A percentile compares a stretch with the other conserved stretches of the same genome.
Evolutionary conservation across 805 yeast species (phyloP).

Genomic region (Barnettozyma sucrosica): DNA sequence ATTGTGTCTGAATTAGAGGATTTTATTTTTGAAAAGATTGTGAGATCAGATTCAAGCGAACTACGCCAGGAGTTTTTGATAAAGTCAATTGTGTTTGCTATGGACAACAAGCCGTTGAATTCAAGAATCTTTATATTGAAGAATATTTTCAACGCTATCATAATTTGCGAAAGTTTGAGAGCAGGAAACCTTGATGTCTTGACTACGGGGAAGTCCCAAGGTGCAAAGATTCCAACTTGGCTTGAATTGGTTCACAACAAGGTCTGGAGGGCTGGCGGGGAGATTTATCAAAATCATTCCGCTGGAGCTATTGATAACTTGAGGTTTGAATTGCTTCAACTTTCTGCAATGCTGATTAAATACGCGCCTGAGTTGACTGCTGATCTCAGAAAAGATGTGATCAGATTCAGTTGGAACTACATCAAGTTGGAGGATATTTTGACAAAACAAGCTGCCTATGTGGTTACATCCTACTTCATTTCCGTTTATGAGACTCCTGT

Average conservation of each 20-base stretch:
- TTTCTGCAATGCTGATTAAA: conserved; percentile 71
- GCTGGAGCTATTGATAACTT: conserved; percentile 70
- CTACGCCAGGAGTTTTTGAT: conserved; percentile 46
- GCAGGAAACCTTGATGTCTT: conserved; percentile 43
- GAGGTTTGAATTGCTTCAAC: conserved; percentile 71
- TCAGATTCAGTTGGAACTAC: conserved; percentile 91
- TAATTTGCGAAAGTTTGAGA: conserved; percentile 54
- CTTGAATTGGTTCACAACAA: conserved; percentile 51
- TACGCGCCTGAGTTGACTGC: conserved; percentile 55
- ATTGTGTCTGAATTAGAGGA: conserved; percentile 46
- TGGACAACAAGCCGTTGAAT: conserved; percentile 39
- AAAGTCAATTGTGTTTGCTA: conserved; percentile 44
- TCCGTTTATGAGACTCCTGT: conserved; percentile 84
- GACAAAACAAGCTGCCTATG: conserved; percentile 89
- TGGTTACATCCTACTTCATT: conserved; percentile 80
- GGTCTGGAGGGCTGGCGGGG: conserved; percentile 68
- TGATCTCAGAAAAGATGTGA: conserved; percentile 72
- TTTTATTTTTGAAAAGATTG: conserved; percentile 51
- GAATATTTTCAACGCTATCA: conserved; percentile 57
- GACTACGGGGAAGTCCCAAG: conserved; percentile 32
- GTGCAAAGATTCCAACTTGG: conserved; percentile 47
- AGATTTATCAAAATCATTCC: conserved; percentile 43
- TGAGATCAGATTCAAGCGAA: conserved; percentile 41
- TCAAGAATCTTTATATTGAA: conserved; percentile 60
- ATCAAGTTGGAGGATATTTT: conserved; percentile 84